These are phyloP conservation scores for Paecilomyces sp. DNA, from an alignment of 2,329 filamentous ascomycete genomes.

Conservation along the genomic window DNA sequence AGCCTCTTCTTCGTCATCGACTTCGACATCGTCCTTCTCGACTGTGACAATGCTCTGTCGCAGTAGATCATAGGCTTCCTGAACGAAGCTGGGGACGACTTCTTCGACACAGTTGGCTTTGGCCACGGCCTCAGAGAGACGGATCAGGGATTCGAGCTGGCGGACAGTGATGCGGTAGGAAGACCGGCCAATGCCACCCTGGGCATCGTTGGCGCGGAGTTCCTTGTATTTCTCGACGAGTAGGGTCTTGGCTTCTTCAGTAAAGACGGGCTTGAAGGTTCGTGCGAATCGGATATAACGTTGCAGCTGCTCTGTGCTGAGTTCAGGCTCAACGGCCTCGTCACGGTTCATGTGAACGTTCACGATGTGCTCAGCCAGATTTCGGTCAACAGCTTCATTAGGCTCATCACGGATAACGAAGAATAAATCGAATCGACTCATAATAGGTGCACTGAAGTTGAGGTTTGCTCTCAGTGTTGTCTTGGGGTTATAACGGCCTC, in stretches of 20 bases:
- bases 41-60: constrained; percentile 95
- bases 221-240: constrained; percentile 95
- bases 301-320: constrained; percentile 92
- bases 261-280: constrained; percentile 91
- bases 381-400: constrained; percentile 83
- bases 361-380: constrained; percentile 91
- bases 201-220: constrained; percentile 82
- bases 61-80: constrained; percentile 85
- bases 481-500: constrained; percentile 92
- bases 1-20: constrained; percentile 64
- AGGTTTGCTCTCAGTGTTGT: constrained; percentile 88
- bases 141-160: constrained; percentile 92
- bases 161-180: constrained; percentile 96
- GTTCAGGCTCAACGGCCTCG: constrained; percentile 83
- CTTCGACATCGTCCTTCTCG: constrained; percentile 93
- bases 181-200: constrained; percentile 88
- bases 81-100: constrained; percentile 74
- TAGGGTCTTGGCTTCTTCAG: constrained; percentile 72
- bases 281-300: constrained; percentile 94
- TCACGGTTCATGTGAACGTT: constrained; percentile 88
- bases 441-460: constrained; percentile 98
- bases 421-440: constrained; percentile 98
- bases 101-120: constrained; percentile 96
- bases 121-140: constrained; percentile 92
- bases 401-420: constrained; percentile 97